Conservation (phyloP, 2,329 filamentous ascomycete species). For the Colletotrichum liaoningense region DNA sequence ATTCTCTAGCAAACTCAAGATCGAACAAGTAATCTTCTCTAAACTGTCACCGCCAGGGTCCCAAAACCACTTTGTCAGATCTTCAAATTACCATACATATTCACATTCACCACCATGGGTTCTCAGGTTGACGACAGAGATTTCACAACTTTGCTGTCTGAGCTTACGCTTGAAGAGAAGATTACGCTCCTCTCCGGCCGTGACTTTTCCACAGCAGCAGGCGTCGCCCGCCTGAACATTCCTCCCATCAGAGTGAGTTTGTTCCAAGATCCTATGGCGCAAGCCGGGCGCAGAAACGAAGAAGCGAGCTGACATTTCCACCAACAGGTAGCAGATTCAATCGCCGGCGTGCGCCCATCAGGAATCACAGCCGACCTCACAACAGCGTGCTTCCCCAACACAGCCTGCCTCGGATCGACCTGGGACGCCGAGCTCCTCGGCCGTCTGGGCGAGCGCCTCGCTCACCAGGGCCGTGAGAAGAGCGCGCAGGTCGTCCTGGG, state of each 20-base stretch:
- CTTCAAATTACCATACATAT: no score
- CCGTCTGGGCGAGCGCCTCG: slow-evolving; percentile 33
- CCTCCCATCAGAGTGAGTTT: slow-evolving; percentile 27
- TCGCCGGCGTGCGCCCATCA: slow-evolving; percentile 35
- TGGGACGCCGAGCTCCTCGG: slow-evolving; percentile 36
- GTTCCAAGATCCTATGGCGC: background rate
- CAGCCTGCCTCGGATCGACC: slow-evolving; percentile 35
- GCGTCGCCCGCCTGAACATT: slow-evolving; percentile 31
- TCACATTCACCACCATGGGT: background rate
- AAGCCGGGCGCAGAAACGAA: background rate
- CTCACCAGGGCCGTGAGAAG: slow-evolving; percentile 55
- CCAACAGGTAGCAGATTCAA: slow-evolving; percentile 34
- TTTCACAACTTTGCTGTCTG: slow-evolving; percentile 20
- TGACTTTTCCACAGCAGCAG: slow-evolving; percentile 36
- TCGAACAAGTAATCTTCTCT: no score
- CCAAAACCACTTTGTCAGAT: no score
- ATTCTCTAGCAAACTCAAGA: background rate
- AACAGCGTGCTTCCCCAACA: slow-evolving; percentile 37
- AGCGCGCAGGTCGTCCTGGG: slow-evolving; percentile 79
- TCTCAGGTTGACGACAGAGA: slow-evolving; percentile 20
- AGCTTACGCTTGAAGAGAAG: slow-evolving; percentile 32
- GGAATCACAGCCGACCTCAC: slow-evolving; percentile 31
- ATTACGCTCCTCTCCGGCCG: slow-evolving; percentile 30
- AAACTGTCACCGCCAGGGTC: no score
- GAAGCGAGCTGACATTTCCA: background rate